Conservation (phyloP, 805 yeast genomes). For the Lipomyces sp. region DNA sequence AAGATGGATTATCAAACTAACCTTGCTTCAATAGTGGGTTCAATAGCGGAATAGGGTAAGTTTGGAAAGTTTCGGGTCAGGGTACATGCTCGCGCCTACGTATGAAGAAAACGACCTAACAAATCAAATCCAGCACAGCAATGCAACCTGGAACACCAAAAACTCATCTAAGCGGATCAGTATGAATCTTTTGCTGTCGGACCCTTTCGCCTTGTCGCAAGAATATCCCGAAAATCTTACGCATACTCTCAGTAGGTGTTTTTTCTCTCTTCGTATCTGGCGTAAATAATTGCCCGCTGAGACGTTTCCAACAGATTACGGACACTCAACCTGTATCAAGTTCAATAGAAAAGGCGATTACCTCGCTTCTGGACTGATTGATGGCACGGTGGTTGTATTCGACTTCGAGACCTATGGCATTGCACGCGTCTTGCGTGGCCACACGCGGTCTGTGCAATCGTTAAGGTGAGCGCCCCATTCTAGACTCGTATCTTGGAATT, state of each 20-base stretch:
- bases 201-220: slow-evolving; percentile 88
- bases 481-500: neutral
- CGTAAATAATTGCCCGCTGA: neutral
- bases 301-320: slow-evolving; percentile 40
- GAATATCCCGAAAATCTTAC: slow-evolving; percentile 89
- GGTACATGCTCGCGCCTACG: neutral
- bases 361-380: slow-evolving; percentile 75
- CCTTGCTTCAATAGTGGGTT: no score
- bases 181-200: slow-evolving; percentile 83
- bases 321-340: slow-evolving; percentile 66
- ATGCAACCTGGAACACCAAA: neutral
- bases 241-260: slow-evolving; percentile 56
- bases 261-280: neutral
- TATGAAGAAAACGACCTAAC: neutral
- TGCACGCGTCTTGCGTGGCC: slow-evolving; percentile 63
- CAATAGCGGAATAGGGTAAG: neutral
- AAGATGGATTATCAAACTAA: no score
- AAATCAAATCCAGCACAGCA: neutral
- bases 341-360: slow-evolving; percentile 82
- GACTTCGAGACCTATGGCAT: slow-evolving; percentile 71
- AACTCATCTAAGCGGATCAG: neutral
- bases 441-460: slow-evolving; percentile 73
- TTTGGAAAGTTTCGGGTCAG: neutral
- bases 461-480: slow-evolving; percentile 32
- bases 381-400: slow-evolving; percentile 74